A percentile compares a stretch with the other conserved stretches of the same genome.
Evolutionary conservation across 176 grass and related monocot genomes (phyloP).

Genomic region (Hyparrhenia diplandra): DNA sequence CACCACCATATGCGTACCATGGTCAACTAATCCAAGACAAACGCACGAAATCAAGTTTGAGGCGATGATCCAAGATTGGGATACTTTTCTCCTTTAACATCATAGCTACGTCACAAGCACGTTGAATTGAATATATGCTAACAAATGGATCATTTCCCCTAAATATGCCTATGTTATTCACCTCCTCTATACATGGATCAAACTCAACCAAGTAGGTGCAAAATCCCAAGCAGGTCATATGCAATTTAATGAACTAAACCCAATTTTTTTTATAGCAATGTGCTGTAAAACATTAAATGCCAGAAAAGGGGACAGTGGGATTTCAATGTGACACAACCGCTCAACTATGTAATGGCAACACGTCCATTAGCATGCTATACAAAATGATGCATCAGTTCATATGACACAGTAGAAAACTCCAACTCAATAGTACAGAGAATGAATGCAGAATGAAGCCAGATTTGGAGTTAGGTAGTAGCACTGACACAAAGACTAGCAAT

Average conservation of each 20-base stretch:
- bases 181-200: background rate
- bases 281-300: background rate
- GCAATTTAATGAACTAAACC: background rate
- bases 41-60: too few relatives aligned
- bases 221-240: background rate
- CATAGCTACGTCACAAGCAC: background rate
- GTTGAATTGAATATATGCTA: background rate
- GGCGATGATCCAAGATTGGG: background rate
- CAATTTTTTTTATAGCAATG: background rate
- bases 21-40: too few relatives aligned
- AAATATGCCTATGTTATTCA: background rate
- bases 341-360: too few relatives aligned
- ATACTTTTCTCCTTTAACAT: background rate
- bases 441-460: slow-evolving; percentile 10
- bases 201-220: background rate
- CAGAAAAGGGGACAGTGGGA: background rate
- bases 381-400: background rate
- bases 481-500: background rate
- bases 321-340: background rate
- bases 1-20: too few relatives aligned
- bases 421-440: background rate
- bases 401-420: background rate
- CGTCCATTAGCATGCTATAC: too few relatives aligned
- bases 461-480: slow-evolving; percentile 21
- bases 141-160: background rate